phyloP scores from a whole-genome alignment of 2,329 filamentous ascomycete genomes.

The Colletotrichum scovillei region DNA sequence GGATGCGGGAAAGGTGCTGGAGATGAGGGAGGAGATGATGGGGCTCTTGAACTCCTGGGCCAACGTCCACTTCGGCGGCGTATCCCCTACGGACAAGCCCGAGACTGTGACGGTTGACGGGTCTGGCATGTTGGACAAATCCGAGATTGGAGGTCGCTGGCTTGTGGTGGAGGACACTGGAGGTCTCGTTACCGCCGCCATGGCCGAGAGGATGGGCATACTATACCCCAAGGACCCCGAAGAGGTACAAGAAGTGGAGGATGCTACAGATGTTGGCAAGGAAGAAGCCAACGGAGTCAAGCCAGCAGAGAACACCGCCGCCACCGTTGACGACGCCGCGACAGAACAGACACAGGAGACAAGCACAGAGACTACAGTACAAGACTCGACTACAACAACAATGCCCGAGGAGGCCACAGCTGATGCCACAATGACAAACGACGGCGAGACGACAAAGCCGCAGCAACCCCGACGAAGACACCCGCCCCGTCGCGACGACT shows the following conservation, averaged over 20 bases:
- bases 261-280: slow-evolving; percentile 32
- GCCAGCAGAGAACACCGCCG: neutral
- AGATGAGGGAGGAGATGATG: slow-evolving; percentile 45
- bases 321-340: neutral
- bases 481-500: slow-evolving; percentile 53
- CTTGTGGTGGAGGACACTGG: slow-evolving; percentile 89
- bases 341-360: neutral
- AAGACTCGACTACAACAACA: neutral
- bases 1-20: slow-evolving; percentile 51
- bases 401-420: slow-evolving; percentile 1
- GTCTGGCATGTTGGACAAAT: slow-evolving; percentile 80
- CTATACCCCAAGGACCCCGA: slow-evolving; percentile 63
- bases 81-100: slow-evolving; percentile 43
- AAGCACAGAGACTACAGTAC: neutral
- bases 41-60: slow-evolving; percentile 88
- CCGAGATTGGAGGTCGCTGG: slow-evolving; percentile 66
- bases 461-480: slow-evolving; percentile 13
- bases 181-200: slow-evolving; percentile 81
- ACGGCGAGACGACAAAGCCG: slow-evolving; percentile 12
- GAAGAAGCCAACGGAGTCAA: slow-evolving; percentile 24
- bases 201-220: slow-evolving; percentile 91
- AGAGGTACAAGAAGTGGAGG: slow-evolving; percentile 42
- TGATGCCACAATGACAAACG: neutral
- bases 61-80: slow-evolving; percentile 81
- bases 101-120: slow-evolving; percentile 44